Evolutionary conservation across 768 basidiomycete genomes (phyloP).

Genomic region (Gautieria morchelliformis): DNA sequence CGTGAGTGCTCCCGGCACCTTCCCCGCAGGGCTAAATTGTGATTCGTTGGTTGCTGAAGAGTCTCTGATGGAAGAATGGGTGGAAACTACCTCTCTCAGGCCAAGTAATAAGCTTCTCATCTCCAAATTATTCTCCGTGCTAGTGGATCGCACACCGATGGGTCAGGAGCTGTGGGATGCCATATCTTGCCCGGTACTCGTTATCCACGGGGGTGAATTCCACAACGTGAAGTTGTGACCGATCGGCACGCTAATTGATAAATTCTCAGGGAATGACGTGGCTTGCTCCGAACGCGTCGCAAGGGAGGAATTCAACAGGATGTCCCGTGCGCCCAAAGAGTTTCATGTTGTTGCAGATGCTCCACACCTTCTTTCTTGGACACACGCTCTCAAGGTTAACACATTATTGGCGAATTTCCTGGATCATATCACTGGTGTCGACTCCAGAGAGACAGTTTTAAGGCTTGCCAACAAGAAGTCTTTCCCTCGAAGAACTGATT

Average conservation of each 20-base stretch:
- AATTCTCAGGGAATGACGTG: not conserved
- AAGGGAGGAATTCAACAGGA: not conserved
- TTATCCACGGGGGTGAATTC: conserved; percentile 9
- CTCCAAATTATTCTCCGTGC: not conserved
- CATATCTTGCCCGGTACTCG: conserved; percentile 3
- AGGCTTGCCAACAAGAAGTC: not conserved
- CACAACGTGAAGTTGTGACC: not conserved
- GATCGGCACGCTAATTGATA: not conserved
- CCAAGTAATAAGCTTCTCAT: conserved; percentile 2
- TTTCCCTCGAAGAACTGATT: too few species aligned
- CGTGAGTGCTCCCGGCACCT: not conserved
- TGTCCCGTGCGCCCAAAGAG: not conserved
- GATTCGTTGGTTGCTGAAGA: not conserved
- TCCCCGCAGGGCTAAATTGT: not conserved
- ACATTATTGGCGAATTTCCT: conserved; percentile 3
- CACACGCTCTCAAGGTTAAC: conserved; percentile 2
- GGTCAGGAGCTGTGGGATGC: not conserved
- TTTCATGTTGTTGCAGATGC: conserved; percentile 1
- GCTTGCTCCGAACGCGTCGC: not conserved
- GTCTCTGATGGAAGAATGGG: not conserved
- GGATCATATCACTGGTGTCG: not conserved
- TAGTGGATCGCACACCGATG: not conserved
- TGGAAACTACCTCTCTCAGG: not conserved
- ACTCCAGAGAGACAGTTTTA: not conserved
- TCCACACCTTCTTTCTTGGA: conserved; percentile 4